phyloP scores from a whole-genome alignment of 345 rosid species.

The Eucalyptus marginata region DNA sequence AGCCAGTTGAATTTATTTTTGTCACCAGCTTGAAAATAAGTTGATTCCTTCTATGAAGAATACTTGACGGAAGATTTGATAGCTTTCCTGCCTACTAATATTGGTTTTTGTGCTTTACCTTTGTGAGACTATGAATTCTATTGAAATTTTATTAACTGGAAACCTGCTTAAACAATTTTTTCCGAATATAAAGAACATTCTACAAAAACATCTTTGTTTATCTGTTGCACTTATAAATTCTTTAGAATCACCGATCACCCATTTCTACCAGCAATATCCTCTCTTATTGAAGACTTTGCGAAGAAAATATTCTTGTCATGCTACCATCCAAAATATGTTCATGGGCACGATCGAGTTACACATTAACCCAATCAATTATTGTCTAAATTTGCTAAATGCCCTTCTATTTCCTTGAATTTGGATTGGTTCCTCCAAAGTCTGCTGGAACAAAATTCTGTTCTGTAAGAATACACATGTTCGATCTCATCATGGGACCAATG shows the following conservation, averaged over 20 bases:
- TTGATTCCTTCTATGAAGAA: background rate
- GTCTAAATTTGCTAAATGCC: background rate
- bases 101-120: background rate
- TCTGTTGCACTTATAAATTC: background rate
- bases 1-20: background rate
- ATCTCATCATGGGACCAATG: background rate
- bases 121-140: background rate
- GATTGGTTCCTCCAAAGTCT: background rate
- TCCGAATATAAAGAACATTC: background rate
- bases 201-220: background rate
- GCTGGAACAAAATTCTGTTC: background rate
- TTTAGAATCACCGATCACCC: background rate
- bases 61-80: background rate
- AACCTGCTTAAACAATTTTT: background rate
- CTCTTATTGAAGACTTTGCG: background rate
- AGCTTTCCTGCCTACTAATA: background rate
- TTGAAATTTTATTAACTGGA: background rate
- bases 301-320: background rate
- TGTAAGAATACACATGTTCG: background rate
- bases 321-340: background rate
- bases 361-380: background rate
- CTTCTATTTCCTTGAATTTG: background rate
- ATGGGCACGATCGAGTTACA: background rate
- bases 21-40: background rate
- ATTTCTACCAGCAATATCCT: background rate